phyloP scores from a whole-genome alignment of 2,329 filamentous ascomycete species.

The Aspergillus arachidicola region DNA sequence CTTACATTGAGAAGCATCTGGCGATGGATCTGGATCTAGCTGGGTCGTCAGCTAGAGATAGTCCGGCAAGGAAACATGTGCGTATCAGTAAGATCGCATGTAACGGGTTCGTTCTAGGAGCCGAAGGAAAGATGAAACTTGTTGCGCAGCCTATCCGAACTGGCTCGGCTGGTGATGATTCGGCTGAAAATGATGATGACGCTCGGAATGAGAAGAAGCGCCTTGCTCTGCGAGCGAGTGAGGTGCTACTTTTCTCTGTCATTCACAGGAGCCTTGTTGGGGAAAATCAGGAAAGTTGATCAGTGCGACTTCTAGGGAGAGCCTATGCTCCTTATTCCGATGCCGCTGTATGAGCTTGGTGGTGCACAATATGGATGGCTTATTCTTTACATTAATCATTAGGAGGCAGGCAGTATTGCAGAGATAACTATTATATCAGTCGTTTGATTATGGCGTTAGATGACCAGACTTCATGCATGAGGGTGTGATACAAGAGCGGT shows the following conservation, averaged over 20 bases:
- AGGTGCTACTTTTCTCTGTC: slow-evolving; percentile 34
- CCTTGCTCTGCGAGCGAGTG: slow-evolving; percentile 34
- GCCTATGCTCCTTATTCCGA: not conserved
- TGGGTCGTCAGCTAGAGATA: slow-evolving; percentile 14
- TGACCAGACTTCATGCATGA: not conserved
- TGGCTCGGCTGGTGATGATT: slow-evolving; percentile 18
- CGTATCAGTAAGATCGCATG: slow-evolving; percentile 42
- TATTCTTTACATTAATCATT: not conserved
- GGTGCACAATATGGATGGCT: not conserved
- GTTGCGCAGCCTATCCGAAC: slow-evolving; percentile 26
- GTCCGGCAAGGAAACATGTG: slow-evolving; percentile 28
- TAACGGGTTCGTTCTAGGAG: slow-evolving; percentile 41
- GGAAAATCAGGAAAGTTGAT: slow-evolving; percentile 13
- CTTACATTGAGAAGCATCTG: slow-evolving; percentile 41
- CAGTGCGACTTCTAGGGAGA: not conserved
- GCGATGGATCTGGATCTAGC: slow-evolving; percentile 43
- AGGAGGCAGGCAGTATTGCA: not conserved
- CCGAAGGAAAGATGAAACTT: slow-evolving; percentile 43
- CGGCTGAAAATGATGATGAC: slow-evolving; percentile 19
- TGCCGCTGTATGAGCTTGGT: not conserved
- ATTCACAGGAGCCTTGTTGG: slow-evolving; percentile 31
- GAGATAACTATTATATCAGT: not conserved
- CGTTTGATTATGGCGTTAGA: not conserved
- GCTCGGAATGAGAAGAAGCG: slow-evolving; percentile 19
- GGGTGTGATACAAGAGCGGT: not conserved